These are phyloP conservation scores for Blastobotrys attinorum DNA, from an alignment of 805 yeast genomes.

Conservation along the genomic window DNA sequence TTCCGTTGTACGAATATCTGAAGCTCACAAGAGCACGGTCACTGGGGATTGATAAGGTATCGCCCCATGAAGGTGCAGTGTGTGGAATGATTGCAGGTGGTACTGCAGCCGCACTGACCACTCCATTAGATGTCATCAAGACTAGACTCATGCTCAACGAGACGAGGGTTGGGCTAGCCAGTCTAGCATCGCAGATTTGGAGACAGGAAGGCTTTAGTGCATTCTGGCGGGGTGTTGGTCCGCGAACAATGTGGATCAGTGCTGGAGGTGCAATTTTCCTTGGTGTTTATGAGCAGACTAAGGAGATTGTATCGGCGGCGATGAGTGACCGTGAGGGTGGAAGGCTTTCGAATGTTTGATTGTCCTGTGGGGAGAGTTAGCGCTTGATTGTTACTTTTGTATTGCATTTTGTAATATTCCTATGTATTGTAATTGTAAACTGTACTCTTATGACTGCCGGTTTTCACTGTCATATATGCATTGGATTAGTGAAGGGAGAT, in stretches of 20 bases:
- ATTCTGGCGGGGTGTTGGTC: constrained; percentile 82
- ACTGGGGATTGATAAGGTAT: constrained; percentile 35
- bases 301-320: too few species aligned
- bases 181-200: constrained; percentile 45
- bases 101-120: constrained; percentile 87
- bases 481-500: too few species aligned
- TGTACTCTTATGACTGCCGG: too few species aligned
- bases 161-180: constrained; percentile 37
- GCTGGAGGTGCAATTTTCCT: constrained; percentile 97
- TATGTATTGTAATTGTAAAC: background rate
- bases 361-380: background rate
- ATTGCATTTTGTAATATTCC: background rate
- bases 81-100: constrained; percentile 95
- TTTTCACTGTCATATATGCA: too few species aligned
- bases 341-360: background rate
- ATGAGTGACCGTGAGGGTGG: background rate
- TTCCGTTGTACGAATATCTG: constrained; percentile 83
- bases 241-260: constrained; percentile 95
- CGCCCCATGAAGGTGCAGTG: constrained; percentile 72
- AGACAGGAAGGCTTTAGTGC: constrained; percentile 66
- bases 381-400: background rate
- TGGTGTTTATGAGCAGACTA: constrained; percentile 75
- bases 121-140: constrained; percentile 90
- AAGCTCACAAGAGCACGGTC: constrained; percentile 53
- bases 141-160: constrained; percentile 81